Evolutionary conservation across 805 yeast species (phyloP), one percentile per base, ranked within the genome.

Genomic region (Starmerella roubikii): DNA sequence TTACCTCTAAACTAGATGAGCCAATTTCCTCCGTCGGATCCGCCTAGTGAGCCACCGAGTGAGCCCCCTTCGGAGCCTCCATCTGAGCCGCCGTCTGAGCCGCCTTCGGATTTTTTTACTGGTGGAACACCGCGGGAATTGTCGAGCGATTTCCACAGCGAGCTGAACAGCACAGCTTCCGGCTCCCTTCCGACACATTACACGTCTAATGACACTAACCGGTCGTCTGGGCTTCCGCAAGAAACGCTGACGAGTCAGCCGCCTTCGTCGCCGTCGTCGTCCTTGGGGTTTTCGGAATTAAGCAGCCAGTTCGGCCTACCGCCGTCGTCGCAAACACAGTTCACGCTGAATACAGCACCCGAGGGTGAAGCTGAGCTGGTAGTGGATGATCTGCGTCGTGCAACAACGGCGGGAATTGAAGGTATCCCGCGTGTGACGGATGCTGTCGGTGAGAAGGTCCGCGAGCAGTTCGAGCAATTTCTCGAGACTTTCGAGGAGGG

Each of bases 391-490:
- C 18, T 48, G 21, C 44, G 50, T 1, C 46, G 52, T 2, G 51
- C 45, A 11, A 43, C 42, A 3, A 35, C 41, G 2, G 37, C 25
- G 5, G 51, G 48, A 25, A 22, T 48, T 3, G 49, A 48, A 24
- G 46, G 45, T 21, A 82, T 88, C 38, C 85, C 93, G 21, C 83
- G 80, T 55, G 94, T 91, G 21, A 73, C 73, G 21, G 98, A 91
- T 62, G 74, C 75, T 34, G 84, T 95, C 3, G 96, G 94, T 42
- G 96, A 86, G 56, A 83, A 83, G 50, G 96, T 91, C 15, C 72
- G 88, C 32, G 94, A 84, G 58, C 76, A 86, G 13, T 88, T 91
- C 57, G 94, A 86, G 57, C 73, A 69, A 47, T 88, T 88, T 54
- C 60, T 88, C 40, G 80, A 76, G 53, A 79, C 72, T 24, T 88